Conservation (phyloP, 1,139 yeast genomes). For the Ogataea hybrid region DNA sequence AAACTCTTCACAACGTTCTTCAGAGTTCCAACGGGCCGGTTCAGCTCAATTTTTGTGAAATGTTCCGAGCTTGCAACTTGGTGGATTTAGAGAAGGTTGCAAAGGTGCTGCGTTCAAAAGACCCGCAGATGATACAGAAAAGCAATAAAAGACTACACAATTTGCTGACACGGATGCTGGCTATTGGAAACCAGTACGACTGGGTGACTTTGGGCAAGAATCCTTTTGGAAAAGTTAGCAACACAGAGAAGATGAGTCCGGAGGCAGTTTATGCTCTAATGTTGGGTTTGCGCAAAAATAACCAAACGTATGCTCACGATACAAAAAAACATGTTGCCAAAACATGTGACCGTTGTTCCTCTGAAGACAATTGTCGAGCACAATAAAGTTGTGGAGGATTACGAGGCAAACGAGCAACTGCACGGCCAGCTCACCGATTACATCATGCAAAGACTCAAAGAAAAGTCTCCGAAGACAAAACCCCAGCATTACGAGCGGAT, state of each 20-base stretch:
- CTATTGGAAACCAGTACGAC: conserved; percentile 20
- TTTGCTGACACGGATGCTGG: not conserved
- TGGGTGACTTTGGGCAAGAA: conserved; percentile 30
- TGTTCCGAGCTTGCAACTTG: conserved; percentile 37
- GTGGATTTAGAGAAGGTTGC: conserved; percentile 30
- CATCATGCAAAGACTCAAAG: too few species aligned
- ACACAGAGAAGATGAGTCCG: conserved; percentile 17
- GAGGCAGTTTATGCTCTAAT: conserved; percentile 44
- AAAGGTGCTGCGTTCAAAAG: conserved; percentile 15
- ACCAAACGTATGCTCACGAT: conserved; percentile 41
- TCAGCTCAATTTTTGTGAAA: conserved; percentile 48
- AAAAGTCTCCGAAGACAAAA: too few species aligned
- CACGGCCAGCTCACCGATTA: too few species aligned
- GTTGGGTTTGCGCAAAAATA: conserved; percentile 46
- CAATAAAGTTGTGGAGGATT: too few species aligned
- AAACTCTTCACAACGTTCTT: conserved; percentile 50
- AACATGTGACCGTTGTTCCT: conserved; percentile 49
- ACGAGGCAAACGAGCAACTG: too few species aligned
- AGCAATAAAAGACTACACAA: not conserved
- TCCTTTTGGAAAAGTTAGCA: conserved; percentile 21
- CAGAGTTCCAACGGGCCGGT: conserved; percentile 52
- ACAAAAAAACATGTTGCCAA: conserved; percentile 38
- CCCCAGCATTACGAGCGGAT: too few species aligned
- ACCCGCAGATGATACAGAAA: not conserved
- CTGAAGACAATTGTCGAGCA: conserved; percentile 35